phyloP scores from a whole-genome alignment of 2,329 filamentous ascomycete species.

The Leptographium procerum region DNA sequence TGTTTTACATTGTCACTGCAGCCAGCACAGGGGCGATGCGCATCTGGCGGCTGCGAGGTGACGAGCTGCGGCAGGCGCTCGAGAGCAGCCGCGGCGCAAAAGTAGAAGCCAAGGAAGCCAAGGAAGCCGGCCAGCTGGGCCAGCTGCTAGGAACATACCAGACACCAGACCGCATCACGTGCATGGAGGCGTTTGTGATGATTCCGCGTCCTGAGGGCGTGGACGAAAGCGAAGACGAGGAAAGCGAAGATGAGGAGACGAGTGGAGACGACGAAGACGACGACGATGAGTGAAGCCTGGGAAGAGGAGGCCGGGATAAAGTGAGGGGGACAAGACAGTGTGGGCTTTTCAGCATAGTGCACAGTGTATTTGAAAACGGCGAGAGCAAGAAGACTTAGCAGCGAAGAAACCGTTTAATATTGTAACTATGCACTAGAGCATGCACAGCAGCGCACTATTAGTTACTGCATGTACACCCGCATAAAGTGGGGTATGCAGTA shows the following conservation, averaged over 20 bases:
- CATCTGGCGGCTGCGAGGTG: slow-evolving; percentile 53
- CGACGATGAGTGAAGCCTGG: slow-evolving; percentile 19
- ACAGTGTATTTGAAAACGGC: too few species aligned
- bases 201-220: slow-evolving; percentile 51
- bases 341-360: too few species aligned
- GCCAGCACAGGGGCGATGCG: slow-evolving; percentile 81
- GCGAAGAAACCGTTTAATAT: too few species aligned
- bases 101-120: slow-evolving; percentile 19
- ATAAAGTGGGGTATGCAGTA: too few species aligned
- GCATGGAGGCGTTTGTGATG: slow-evolving; percentile 79
- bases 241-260: slow-evolving; percentile 25
- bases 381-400: too few species aligned
- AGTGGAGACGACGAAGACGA: slow-evolving; percentile 29
- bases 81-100: slow-evolving; percentile 8
- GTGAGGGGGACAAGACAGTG: too few species aligned
- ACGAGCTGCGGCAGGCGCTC: slow-evolving; percentile 23
- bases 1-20: slow-evolving; percentile 54
- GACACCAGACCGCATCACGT: slow-evolving; percentile 82
- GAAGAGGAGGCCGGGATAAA: too few species aligned
- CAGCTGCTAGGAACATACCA: slow-evolving; percentile 65
- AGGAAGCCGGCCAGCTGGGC: slow-evolving; percentile 36
- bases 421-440: too few species aligned
- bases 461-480: too few species aligned
- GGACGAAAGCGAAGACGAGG: slow-evolving; percentile 37
- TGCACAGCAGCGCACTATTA: too few species aligned